phyloP scores from a whole-genome alignment of 192 early-diverging fungal genomes.

The Jimgerdemannia lactiflua region DNA sequence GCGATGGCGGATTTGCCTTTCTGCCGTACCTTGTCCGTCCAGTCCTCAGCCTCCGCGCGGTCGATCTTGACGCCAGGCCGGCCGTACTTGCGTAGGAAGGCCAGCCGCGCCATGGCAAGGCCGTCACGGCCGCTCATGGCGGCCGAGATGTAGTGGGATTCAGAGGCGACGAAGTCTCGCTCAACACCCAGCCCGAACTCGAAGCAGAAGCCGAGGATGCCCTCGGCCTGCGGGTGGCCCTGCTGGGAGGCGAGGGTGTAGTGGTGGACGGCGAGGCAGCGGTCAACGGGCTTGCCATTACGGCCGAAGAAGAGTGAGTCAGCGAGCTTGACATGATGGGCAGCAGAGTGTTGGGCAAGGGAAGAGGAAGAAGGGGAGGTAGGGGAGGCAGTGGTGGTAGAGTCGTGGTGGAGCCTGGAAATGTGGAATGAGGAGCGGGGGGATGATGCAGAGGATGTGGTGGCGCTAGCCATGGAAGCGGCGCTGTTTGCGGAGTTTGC shows the following conservation, averaged over 20 bases:
- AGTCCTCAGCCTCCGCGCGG: slow-evolving; percentile 76
- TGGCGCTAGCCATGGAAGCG: not conserved
- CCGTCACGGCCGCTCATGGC: slow-evolving; percentile 52
- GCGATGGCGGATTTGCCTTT: slow-evolving; percentile 50
- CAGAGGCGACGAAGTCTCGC: slow-evolving; percentile 59
- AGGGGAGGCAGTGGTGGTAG: not conserved
- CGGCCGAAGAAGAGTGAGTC: slow-evolving; percentile 23
- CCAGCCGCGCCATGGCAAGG: slow-evolving; percentile 65
- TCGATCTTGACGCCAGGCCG: slow-evolving; percentile 76
- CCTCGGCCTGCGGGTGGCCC: slow-evolving; percentile 47
- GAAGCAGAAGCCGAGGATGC: slow-evolving; percentile 75
- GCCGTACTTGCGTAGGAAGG: slow-evolving; percentile 79
- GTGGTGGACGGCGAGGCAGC: slow-evolving; percentile 14
- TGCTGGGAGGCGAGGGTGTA: slow-evolving; percentile 38
- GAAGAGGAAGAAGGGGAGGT: not conserved
- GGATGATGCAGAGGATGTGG: slow-evolving; percentile 18
- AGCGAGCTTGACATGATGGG: slow-evolving; percentile 11
- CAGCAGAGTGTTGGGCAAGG: not conserved
- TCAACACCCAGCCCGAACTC: slow-evolving; percentile 80
- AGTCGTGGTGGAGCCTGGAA: slow-evolving; percentile 4
- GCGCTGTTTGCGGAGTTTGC: not conserved
- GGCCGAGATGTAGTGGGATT: slow-evolving; percentile 62
- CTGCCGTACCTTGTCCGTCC: slow-evolving; percentile 58
- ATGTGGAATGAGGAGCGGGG: slow-evolving; percentile 18
- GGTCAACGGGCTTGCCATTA: slow-evolving; percentile 3